Base-by-base conservation (phyloP, 495 filamentous ascomycete genomes). In the Hyphodiscus hymeniophilus region DNA sequence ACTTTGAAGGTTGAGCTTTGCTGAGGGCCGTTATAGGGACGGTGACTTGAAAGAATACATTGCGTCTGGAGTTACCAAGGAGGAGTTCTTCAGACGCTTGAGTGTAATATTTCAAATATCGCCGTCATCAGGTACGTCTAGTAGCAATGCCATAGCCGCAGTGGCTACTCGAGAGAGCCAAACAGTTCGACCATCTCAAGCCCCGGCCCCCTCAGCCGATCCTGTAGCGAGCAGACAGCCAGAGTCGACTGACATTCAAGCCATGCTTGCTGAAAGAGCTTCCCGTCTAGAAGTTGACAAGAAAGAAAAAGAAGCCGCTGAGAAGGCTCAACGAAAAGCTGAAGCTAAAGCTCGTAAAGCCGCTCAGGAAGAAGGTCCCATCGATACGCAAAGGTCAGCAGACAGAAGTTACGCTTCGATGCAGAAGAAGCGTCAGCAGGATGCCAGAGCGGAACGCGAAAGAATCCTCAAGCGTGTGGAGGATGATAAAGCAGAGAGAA, bases 401-500 rank as follows among this genome's bases (percentile, higher is more conserved):
- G 61, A 67, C 31, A 61, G 51, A 28, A 64, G 69, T 28, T 64
- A 65, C 39, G 64, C 60, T 17, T 50, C 48, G 2, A 60, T 62
- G 50, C 57, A 64, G 36, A 66, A 68, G 45, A 72, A 72, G 43
- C 64, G 67, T 33, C 66, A 76, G 50, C 56, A 66, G n/a, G 75
- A 79, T 12, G 79, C 75, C 0, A 61, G 68, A 30, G 73, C 74
- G 38, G 82, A 85, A 55, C 68, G 81, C 16, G 67, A 73, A 40
- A 66, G 81, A 0, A 79, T 85, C 30, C 63, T 82, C 35, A 71
- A 69, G 42, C 71, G 72, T 36, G 79, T 85, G 46, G 80, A 83
- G 41, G 72, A 83, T 53, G 84, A 89, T 62, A 85, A 80, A 59
- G 69, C 65, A 2, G 80, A 79, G 42, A 74, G 86, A 12, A 70